Conservation (phyloP, 2,329 filamentous ascomycete genomes). For the Fusarium tuaranense region DNA sequence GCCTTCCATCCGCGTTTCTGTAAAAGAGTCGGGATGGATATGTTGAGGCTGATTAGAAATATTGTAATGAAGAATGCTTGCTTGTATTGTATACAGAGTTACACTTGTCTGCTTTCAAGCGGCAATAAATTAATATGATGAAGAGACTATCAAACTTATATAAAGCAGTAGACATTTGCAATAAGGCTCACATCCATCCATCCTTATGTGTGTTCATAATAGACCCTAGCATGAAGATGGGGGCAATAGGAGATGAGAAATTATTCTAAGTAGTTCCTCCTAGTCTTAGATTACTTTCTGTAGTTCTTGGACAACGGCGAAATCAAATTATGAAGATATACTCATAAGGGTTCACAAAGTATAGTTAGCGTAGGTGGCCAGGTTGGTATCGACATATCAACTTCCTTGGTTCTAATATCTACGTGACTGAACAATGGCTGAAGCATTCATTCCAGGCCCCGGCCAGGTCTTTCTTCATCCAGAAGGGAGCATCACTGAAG, state of each 20-base stretch:
- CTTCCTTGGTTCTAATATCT: no score
- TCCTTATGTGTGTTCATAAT: neutral
- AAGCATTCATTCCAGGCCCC: neutral
- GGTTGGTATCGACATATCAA: no score
- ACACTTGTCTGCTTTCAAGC: constrained; percentile 8
- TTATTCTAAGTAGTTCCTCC: neutral
- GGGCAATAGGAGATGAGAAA: neutral
- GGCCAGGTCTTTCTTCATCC: neutral
- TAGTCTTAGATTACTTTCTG: neutral
- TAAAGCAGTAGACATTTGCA: neutral
- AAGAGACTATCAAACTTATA: neutral
- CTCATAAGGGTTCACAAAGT: neutral
- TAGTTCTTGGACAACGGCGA: neutral
- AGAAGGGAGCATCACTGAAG: neutral
- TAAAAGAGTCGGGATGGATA: neutral
- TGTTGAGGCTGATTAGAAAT: neutral
- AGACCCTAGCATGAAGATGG: no score
- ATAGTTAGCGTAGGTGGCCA: neutral
- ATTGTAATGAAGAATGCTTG: constrained; percentile 25
- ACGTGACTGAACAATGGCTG: no score
- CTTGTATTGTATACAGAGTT: neutral
- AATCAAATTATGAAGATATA: neutral
- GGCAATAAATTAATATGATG: neutral
- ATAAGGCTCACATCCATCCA: neutral
- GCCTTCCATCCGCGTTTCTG: neutral